phyloP scores from a whole-genome alignment of 139 green algal genomes.

The Picochlorum sp. region DNA sequence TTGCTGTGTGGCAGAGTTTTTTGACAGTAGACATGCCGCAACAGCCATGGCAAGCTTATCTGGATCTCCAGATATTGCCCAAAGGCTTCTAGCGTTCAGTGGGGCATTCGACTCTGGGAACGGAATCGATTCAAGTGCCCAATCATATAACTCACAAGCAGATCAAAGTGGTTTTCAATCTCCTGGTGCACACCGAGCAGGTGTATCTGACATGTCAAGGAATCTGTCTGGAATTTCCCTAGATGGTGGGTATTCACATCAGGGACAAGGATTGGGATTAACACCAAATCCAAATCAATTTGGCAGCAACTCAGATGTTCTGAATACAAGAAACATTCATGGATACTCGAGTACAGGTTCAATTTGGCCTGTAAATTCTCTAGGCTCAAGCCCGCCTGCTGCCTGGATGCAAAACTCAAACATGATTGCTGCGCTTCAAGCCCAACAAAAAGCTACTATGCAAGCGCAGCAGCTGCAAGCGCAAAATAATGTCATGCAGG shows the following conservation, averaged over 20 bases:
- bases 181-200: neutral
- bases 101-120: neutral
- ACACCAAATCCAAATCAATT: too few species aligned
- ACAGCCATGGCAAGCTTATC: constrained; percentile 7
- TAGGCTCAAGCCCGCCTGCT: neutral
- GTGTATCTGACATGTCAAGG: constrained; percentile 3
- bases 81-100: constrained; percentile 13
- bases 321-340: neutral
- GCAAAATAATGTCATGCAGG: constrained; percentile 26
- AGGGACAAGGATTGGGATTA: too few species aligned
- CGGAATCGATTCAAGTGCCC: neutral
- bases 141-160: too few species aligned
- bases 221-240: constrained; percentile 18
- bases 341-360: neutral
- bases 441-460: constrained; percentile 22
- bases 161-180: neutral
- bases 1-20: constrained; percentile 74
- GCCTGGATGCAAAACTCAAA: neutral
- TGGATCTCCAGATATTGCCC: constrained; percentile 1
- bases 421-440: constrained; percentile 2
- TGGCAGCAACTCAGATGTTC: neutral
- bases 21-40: constrained; percentile 48
- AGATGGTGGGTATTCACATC: neutral
- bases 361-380: neutral
- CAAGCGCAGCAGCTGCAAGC: constrained; percentile 32